Percentiles rank a stretch among this genome's conserved stretches.
These are phyloP conservation scores for Pichia sp. DNA, from an alignment of 1,139 yeast genomes.

Conservation along the genomic window DNA sequence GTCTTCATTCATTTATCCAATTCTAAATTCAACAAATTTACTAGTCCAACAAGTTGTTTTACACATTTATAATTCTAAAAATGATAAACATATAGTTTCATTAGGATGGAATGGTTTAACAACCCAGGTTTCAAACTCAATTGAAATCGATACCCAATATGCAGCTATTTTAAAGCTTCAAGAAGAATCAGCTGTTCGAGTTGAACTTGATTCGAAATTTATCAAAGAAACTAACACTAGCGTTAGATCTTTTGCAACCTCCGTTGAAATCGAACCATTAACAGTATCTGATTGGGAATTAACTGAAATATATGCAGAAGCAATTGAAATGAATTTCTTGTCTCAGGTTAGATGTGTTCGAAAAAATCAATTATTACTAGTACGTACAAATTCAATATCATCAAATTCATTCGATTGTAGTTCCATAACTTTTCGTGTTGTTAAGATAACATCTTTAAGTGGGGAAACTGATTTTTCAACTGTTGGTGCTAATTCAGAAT, in stretches of 20 bases:
- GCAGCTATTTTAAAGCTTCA: conserved; percentile 38
- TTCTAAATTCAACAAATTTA: conserved; percentile 23
- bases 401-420: conserved; percentile 36
- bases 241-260: conserved; percentile 24
- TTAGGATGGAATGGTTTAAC: conserved; percentile 29
- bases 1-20: conserved; percentile 23
- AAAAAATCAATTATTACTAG: conserved; percentile 52
- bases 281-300: conserved; percentile 85
- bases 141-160: conserved; percentile 55
- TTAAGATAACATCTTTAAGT: conserved; percentile 58
- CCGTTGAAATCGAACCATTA: conserved; percentile 72
- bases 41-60: conserved; percentile 26
- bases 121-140: conserved; percentile 21
- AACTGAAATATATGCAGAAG: conserved; percentile 74
- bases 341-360: conserved; percentile 78
- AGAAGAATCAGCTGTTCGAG: conserved; percentile 38
- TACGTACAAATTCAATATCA: conserved; percentile 58
- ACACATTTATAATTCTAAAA: conserved; percentile 14
- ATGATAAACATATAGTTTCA: conserved; percentile 10
- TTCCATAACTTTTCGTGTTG: conserved; percentile 47
- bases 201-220: conserved; percentile 35
- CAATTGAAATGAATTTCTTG: conserved; percentile 66
- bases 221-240: neutral
- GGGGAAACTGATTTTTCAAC: conserved; percentile 27
- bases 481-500: conserved; percentile 67